phyloP scores from a whole-genome alignment of 2,329 filamentous ascomycete genomes.

The Saccharata proteae region DNA sequence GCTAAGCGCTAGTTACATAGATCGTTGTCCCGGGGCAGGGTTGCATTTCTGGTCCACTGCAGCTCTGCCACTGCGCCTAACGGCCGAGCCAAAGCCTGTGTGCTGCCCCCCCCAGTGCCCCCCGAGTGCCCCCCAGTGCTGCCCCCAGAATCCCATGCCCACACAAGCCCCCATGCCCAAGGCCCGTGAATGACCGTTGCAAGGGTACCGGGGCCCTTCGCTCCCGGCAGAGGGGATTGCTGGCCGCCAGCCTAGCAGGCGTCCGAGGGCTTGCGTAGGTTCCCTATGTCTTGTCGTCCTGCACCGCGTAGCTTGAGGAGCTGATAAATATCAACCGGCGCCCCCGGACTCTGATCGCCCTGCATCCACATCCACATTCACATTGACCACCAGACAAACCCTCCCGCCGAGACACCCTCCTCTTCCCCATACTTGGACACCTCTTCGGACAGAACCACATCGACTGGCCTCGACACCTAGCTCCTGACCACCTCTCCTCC shows the following conservation, averaged over 20 bases:
- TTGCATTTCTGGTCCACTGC: constrained; percentile 11
- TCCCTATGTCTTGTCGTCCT: constrained; percentile 8
- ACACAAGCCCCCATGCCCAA: constrained; percentile 9
- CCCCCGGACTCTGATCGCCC: constrained; percentile 12
- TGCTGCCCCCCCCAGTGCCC: constrained; percentile 3
- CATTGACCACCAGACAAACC: constrained; percentile 2
- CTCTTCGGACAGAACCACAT: not conserved
- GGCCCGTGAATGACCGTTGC: constrained; percentile 10
- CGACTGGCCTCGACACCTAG: constrained; percentile 2
- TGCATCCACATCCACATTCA: constrained; percentile 7
- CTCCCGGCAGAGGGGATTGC: constrained; percentile 12
- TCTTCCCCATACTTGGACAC: not conserved
- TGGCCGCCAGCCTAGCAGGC: constrained; percentile 13
- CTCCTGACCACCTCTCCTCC: not conserved
- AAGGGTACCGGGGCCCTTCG: constrained; percentile 12
- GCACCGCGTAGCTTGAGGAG: constrained; percentile 11
- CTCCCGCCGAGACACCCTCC: not conserved
- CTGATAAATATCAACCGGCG: constrained; percentile 18
- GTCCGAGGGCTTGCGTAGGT: constrained; percentile 4
- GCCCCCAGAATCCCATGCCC: too few species aligned
- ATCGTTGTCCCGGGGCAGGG: constrained; percentile 10
- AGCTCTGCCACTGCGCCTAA: constrained; percentile 11
- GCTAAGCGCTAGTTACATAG: too few species aligned
- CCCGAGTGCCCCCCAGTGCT: not conserved
- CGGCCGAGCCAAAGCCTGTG: constrained; percentile 15